These are phyloP conservation scores for Nitzschia palea DNA, from an alignment of 108 stramenopile genomes.

Conservation along the genomic window DNA sequence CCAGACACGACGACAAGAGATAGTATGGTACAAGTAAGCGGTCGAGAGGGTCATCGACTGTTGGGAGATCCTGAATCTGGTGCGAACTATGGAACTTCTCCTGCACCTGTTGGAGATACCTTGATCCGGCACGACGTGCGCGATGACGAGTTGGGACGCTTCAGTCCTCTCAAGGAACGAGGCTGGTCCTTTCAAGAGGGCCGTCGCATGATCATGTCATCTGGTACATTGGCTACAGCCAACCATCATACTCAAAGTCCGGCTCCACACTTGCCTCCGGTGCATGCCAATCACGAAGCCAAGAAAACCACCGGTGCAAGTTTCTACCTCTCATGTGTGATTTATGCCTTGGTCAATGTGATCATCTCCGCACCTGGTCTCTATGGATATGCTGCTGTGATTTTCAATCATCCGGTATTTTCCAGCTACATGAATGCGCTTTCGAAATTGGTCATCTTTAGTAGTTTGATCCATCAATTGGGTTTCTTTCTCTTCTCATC, in stretches of 20 bases:
- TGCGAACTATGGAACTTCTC: neutral
- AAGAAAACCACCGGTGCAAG: conserved; percentile 1
- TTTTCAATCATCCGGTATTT: conserved; percentile 78
- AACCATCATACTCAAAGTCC: neutral
- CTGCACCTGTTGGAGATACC: neutral
- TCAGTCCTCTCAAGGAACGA: conserved; percentile 15
- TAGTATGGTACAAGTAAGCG: too few relatives aligned
- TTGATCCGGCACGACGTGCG: neutral
- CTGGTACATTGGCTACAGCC: neutral
- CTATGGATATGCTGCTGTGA: conserved; percentile 90
- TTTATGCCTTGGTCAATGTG: conserved; percentile 56
- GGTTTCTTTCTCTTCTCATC: conserved; percentile 79
- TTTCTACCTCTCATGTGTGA: conserved; percentile 28
- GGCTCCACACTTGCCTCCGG: neutral
- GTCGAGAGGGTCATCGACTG: neutral
- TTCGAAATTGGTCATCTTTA: conserved; percentile 83
- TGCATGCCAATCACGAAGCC: neutral
- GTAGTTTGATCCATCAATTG: conserved; percentile 85
- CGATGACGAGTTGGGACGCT: neutral
- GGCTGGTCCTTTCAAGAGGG: conserved; percentile 27
- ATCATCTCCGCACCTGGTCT: conserved; percentile 80
- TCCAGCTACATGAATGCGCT: conserved; percentile 72
- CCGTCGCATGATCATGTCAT: neutral
- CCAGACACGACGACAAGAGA: too few relatives aligned
- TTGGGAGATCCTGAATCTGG: neutral